phyloP scores from a whole-genome alignment of 1,284 basidiomycete genomes.

The Leccinum pachyderme region DNA sequence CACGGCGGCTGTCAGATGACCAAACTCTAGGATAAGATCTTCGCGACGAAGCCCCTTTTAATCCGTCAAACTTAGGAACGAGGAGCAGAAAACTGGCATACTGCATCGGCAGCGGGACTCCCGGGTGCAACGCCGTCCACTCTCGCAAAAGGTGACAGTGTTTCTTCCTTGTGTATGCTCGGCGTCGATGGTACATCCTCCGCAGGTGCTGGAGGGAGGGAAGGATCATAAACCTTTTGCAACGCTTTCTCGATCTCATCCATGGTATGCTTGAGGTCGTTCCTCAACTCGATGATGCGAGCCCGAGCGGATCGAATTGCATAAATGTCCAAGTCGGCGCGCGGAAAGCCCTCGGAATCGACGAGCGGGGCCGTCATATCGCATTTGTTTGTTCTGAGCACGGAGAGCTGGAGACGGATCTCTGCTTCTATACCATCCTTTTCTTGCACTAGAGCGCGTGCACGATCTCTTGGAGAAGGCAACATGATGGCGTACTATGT shows the following conservation, averaged over 20 bases:
- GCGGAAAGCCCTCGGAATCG: slow-evolving; percentile 83
- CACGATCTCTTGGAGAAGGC: slow-evolving; percentile 51
- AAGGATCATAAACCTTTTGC: slow-evolving; percentile 62
- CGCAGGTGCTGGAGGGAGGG: slow-evolving; percentile 19
- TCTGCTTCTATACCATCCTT: slow-evolving; percentile 67
- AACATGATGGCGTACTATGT: too few relatives aligned
- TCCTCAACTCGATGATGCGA: slow-evolving; percentile 72
- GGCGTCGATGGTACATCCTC: slow-evolving; percentile 3
- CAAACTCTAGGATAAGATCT: slow-evolving; percentile 77
- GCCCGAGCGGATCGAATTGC: slow-evolving; percentile 74
- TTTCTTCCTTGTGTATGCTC: slow-evolving; percentile 17
- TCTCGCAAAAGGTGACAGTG: slow-evolving; percentile 59
- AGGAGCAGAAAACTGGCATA: slow-evolving; percentile 38
- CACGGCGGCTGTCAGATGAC: slow-evolving; percentile 52
- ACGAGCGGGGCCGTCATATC: slow-evolving; percentile 72
- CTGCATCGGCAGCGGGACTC: slow-evolving; percentile 78
- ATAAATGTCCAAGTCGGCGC: slow-evolving; percentile 80
- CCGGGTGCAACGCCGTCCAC: slow-evolving; percentile 75
- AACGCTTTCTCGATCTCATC: slow-evolving; percentile 66
- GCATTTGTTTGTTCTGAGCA: slow-evolving; percentile 59
- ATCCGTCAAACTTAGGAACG: background rate
- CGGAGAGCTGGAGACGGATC: slow-evolving; percentile 55
- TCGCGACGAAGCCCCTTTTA: slow-evolving; percentile 65
- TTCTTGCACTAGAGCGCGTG: slow-evolving; percentile 54
- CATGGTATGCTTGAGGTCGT: slow-evolving; percentile 70